Evolutionary conservation across 1,139 yeast genomes (phyloP), one percentile per base, ranked within the genome.

Genomic region (Nakaseomyces bracarensis): DNA sequence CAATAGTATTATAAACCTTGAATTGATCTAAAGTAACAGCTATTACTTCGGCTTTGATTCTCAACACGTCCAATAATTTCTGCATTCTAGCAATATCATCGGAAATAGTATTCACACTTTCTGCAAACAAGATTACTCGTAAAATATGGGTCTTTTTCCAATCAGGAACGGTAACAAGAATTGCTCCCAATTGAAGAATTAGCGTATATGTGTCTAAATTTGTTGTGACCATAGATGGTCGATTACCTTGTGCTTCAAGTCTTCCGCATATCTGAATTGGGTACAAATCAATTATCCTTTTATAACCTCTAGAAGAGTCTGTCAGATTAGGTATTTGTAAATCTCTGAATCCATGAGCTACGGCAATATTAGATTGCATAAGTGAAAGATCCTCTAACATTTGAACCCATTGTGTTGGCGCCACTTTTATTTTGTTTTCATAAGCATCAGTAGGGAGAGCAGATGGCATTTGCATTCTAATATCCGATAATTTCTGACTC

Each of bases 241-340:
- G 75, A 44, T 76, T 75, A 19, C 67, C 69, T 7, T 91, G 91
- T 43, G 78, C 75, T 40, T 74, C 71, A 44, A 82, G 75, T 41
- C 80, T 77, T 1, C 94, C 91, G 4, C 94, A 80, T 96, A 91
- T 91, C 56, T 91, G 98, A 52, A 91, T 87, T 0, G 98, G 98
- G 60, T 91, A 91, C 36, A 91, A 65, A 59, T 91, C 98, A 53
- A 91, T 86, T 50, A 67, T 81, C 46, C 72, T 71, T 47, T 71
- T 73, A 37, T 63, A 58, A 1, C 54, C 50, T 2, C 42, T 44
- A 9, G 45, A 26, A 20, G 52, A 51, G 8, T 44, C 51, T 3
- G 61, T 51, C 21, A 60, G 57, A 4, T 52, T 60, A 0, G 95
- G 95, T 16, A 82, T 65, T 10, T 72, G 68, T 46, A 89, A 57